These are phyloP conservation scores for Aspergillus felis DNA, from an alignment of 2,329 filamentous ascomycete species.

Conservation along the genomic window DNA sequence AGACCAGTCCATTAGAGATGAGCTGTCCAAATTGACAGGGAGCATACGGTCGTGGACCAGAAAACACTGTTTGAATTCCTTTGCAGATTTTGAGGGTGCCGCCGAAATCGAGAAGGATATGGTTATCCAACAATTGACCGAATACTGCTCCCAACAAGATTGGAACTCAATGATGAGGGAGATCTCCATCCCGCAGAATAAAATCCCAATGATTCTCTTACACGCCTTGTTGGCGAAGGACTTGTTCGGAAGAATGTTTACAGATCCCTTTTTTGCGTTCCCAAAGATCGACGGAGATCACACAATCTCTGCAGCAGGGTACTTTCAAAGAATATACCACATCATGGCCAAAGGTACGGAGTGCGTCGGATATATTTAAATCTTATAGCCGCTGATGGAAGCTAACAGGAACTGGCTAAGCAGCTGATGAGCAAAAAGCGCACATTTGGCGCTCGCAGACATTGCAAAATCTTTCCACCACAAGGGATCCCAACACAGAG, in stretches of 20 bases:
- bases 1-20: too few species aligned
- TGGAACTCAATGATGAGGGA: slow-evolving; percentile 2
- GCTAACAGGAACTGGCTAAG: neutral
- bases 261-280: slow-evolving; percentile 7
- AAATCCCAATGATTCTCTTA: neutral
- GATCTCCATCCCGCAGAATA: neutral
- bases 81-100: too few species aligned
- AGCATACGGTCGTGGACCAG: too few species aligned
- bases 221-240: slow-evolving; percentile 5
- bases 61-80: too few species aligned
- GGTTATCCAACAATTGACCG: neutral
- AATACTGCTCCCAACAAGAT: neutral
- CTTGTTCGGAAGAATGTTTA: slow-evolving; percentile 3
- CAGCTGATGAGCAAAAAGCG: slow-evolving; percentile 13
- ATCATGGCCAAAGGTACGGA: slow-evolving; percentile 6
- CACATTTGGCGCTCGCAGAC: slow-evolving; percentile 21
- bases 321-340: neutral
- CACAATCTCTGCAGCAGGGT: neutral
- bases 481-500: neutral
- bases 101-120: too few species aligned
- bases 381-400: neutral
- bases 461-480: slow-evolving; percentile 11
- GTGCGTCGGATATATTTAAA: too few species aligned
- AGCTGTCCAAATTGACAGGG: too few species aligned
- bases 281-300: too few species aligned